A percentile compares a stretch with the other conserved stretches of the same genome.
Conservation (phyloP, 2,329 filamentous ascomycete genomes). For the Plectosphaerella sp. region DNA sequence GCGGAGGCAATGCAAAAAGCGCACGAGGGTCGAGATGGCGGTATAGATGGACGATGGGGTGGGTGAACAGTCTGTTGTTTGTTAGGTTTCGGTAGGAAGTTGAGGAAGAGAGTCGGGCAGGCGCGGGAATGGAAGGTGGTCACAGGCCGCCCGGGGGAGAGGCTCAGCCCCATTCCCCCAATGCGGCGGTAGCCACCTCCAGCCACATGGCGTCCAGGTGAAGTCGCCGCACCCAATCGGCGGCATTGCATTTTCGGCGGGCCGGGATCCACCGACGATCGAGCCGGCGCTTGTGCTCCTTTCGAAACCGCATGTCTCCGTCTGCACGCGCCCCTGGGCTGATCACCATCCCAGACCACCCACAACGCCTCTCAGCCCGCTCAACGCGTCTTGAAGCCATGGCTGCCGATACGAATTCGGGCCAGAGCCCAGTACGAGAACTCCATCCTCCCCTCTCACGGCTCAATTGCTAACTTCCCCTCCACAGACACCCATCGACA, state of each 20-base stretch:
- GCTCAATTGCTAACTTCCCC: no score
- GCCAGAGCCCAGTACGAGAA: not conserved
- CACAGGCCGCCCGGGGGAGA: not conserved
- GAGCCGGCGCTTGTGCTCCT: not conserved
- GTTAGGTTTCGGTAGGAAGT: not conserved
- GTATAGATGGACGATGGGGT: not conserved
- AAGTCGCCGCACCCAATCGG: no score
- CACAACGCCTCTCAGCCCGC: not conserved
- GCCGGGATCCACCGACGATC: slow-evolving; percentile 1
- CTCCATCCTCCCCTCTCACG: no score
- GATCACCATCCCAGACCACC: slow-evolving; percentile 9
- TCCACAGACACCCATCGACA: slow-evolving; percentile 22
- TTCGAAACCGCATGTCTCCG: no score
- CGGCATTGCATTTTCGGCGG: no score
- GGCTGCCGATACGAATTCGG: not conserved
- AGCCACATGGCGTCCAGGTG: no score
- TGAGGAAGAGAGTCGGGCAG: not conserved
- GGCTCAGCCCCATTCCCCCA: not conserved
- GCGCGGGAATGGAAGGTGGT: not conserved
- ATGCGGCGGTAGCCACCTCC: no score
- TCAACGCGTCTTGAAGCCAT: slow-evolving; percentile 4
- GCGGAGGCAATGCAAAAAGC: not conserved
- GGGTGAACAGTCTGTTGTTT: not conserved
- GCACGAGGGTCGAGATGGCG: not conserved
- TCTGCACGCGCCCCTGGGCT: slow-evolving; percentile 1